Percentiles rank a stretch among this genome's conserved stretches.
Conservation (phyloP, 345 rosid species). For the Eucalyptus sp. region DNA sequence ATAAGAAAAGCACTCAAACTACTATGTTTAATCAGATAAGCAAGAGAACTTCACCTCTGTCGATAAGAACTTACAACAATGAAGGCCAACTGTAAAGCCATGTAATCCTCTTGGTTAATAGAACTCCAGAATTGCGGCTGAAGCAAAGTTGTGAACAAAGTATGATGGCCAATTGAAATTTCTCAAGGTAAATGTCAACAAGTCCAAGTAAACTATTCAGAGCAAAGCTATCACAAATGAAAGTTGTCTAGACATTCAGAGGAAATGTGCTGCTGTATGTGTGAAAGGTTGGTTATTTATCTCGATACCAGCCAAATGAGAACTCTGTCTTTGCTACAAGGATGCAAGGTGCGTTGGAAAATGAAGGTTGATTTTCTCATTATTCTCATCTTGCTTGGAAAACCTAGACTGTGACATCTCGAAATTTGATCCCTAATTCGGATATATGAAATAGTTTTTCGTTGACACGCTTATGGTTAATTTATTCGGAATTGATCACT, state of each 20-base stretch:
- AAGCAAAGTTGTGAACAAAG: slow-evolving; percentile 42
- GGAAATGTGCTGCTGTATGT: not conserved
- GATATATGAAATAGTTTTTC: too few relatives aligned
- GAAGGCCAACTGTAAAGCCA: slow-evolving; percentile 52
- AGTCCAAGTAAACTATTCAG: not conserved
- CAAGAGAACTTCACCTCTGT: not conserved
- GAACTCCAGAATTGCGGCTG: slow-evolving; percentile 59
- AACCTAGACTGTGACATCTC: not conserved
- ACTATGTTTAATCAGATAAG: not conserved
- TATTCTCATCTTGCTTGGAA: not conserved
- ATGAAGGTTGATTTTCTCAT: not conserved
- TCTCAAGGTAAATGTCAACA: not conserved
- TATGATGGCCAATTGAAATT: not conserved
- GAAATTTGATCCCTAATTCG: too few relatives aligned
- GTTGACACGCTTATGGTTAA: too few relatives aligned
- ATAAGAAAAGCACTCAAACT: not conserved
- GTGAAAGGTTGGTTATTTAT: not conserved
- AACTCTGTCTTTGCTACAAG: slow-evolving; percentile 44
- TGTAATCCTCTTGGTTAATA: slow-evolving; percentile 39
- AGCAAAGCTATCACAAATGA: not conserved
- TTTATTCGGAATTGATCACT: too few relatives aligned
- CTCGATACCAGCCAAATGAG: slow-evolving; percentile 55
- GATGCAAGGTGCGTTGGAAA: slow-evolving; percentile 35
- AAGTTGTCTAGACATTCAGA: not conserved
- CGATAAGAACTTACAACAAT: slow-evolving; percentile 27